Evolutionary conservation across 2,329 filamentous ascomycete species (phyloP).

Genomic region (Exophiala bonariae): DNA sequence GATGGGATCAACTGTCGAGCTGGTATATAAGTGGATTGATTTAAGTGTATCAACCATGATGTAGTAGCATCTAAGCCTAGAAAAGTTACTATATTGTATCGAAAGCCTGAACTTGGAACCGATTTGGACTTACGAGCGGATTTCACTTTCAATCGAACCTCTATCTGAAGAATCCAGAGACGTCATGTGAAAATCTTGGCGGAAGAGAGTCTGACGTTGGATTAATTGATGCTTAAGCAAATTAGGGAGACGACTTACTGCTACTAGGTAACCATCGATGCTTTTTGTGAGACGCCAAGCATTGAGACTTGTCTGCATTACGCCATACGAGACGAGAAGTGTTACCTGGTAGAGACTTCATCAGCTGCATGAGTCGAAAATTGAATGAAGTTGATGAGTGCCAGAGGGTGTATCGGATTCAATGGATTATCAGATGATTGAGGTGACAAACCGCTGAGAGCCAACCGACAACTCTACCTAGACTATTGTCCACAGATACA

Average conservation of each 20-base stretch:
- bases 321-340: constrained; percentile 3
- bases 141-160: not conserved
- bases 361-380: not conserved
- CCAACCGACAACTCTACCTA: constrained; percentile 1
- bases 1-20: constrained; percentile 5
- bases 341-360: no score
- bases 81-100: not conserved
- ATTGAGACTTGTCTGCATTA: not conserved
- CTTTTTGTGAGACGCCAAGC: constrained; percentile 2
- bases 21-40: constrained; percentile 4
- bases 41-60: constrained; percentile 8
- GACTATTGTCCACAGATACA: constrained; percentile 9
- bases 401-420: no score
- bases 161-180: not conserved
- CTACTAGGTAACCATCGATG: not conserved
- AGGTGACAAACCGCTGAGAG: constrained; percentile 7
- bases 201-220: not conserved
- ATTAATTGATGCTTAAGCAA: not conserved
- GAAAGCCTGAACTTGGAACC: not conserved
- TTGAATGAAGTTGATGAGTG: not conserved
- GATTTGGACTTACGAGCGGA: not conserved
- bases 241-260: not conserved
- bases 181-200: not conserved
- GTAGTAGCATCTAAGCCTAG: constrained; percentile 5
- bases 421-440: no score